Conservation (phyloP, 148 eudicot genomes). For the Rhododendron ovatum region DNA sequence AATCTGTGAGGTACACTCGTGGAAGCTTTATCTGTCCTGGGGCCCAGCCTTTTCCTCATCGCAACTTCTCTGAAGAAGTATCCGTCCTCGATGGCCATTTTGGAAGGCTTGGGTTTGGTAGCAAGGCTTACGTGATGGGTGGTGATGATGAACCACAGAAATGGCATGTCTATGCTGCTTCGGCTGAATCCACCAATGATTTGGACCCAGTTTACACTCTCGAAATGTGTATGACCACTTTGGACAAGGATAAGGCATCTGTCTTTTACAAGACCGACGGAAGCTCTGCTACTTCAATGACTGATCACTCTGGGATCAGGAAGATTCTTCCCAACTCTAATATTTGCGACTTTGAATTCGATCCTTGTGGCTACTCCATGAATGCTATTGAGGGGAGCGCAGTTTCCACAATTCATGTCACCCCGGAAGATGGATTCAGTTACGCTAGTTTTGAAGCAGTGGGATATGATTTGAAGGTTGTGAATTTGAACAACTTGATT, state of each 20-base stretch:
- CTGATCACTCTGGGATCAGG: slow-evolving; percentile 57
- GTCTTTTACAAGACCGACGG: slow-evolving; percentile 52
- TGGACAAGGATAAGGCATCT: slow-evolving; percentile 50
- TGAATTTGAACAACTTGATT: slow-evolving; percentile 34
- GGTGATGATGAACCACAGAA: slow-evolving; percentile 35
- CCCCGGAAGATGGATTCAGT: slow-evolving; percentile 87
- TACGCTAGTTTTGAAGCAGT: slow-evolving; percentile 81
- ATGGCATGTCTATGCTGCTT: slow-evolving; percentile 71
- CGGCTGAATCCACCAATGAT: slow-evolving; percentile 18
- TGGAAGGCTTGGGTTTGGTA: slow-evolving; percentile 43
- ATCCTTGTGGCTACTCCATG: slow-evolving; percentile 90
- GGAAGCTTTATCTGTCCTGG: slow-evolving; percentile 65
- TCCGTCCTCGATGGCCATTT: slow-evolving; percentile 49
- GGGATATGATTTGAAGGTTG: slow-evolving; percentile 51
- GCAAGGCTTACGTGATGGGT: slow-evolving; percentile 59
- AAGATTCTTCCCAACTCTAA: slow-evolving; percentile 63
- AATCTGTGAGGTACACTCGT: slow-evolving; percentile 60
- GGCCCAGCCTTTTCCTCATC: slow-evolving; percentile 62
- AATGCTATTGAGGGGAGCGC: slow-evolving; percentile 60
- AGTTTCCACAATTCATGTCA: slow-evolving; percentile 72
- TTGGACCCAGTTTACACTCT: slow-evolving; percentile 32
- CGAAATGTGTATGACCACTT: slow-evolving; percentile 82
- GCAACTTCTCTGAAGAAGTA: slow-evolving; percentile 64
- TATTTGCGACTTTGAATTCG: slow-evolving; percentile 74
- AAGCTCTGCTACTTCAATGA: slow-evolving; percentile 59